Base-by-base conservation (phyloP, 805 yeast genomes). In the Ogataea pilisensis region DNA sequence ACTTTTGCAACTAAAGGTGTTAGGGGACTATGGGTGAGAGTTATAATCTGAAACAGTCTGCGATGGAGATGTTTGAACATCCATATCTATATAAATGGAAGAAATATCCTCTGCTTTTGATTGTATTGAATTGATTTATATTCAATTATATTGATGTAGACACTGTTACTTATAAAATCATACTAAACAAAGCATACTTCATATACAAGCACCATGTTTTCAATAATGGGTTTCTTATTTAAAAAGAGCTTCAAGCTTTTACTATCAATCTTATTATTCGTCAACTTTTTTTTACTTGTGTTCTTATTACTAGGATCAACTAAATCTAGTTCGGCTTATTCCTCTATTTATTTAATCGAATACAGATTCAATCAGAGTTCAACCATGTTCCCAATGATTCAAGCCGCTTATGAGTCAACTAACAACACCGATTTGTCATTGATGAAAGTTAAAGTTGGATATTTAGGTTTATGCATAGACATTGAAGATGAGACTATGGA, bases 241-340 rank as follows among this genome's bases (percentile, higher is more conserved):
- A 68, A 65, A 43, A 64, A 63, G 40, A 56, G 64, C 45, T 75
- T 79, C n/a, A 69, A 73, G 38, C 45, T 70, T 13, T 41, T 72
- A 17, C 57, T 69, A 31, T 46, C 73, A 8, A 25, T 70, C 0
- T 49, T 75, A 3, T 64, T 76, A 27, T 60, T 80, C 45, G 70
- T 79, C 16, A 54, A 75, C 1, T 62, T 72, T 2, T 71, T 79
- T 43, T 57, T 82, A 5, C 57, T 80, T 16, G 66, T 77, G 1
- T 81, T 79, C 55, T 60, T 81, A 5, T 59, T 81, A 11, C 53
- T 79, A 5, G 84, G 88, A 2, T 78, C 84, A 39, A 67, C 73
- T 17, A 64, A 64, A 16, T 41, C 65, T 0, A 44, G 63, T 5
- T 32, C 61, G 0, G 58, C 70, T 0, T 79, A 75, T 51, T 68